Evolutionary conservation across 2,329 filamentous ascomycete genomes (phyloP).

Genomic region (Colletotrichum simmondsii): DNA sequence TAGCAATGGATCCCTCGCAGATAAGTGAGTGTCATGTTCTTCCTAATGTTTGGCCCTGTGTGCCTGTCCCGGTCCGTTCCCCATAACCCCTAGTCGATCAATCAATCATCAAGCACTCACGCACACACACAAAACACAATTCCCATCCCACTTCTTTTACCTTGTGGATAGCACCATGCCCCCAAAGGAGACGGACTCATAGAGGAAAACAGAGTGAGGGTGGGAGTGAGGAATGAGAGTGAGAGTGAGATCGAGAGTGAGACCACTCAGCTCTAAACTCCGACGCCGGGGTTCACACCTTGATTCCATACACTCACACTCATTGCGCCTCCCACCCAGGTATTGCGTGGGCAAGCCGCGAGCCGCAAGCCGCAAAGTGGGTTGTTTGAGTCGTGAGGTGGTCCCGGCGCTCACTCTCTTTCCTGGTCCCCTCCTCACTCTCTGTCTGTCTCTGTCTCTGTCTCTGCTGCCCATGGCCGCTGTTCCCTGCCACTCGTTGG

Average conservation of each 20-base stretch:
- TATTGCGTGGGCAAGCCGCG: neutral
- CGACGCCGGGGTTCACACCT: too few relatives aligned
- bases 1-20: slow-evolving; percentile 42
- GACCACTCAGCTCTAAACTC: too few relatives aligned
- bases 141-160: neutral
- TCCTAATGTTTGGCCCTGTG: neutral
- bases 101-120: slow-evolving; percentile 11
- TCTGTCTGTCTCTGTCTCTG: neutral
- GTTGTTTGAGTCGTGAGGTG: slow-evolving; percentile 4
- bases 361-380: neutral
- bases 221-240: too few relatives aligned
- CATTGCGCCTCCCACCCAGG: neutral
- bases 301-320: neutral
- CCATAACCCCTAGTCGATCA: slow-evolving; percentile 8
- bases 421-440: neutral
- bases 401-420: neutral
- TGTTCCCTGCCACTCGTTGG: neutral
- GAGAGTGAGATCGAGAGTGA: too few relatives aligned
- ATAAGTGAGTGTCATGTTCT: slow-evolving; percentile 45
- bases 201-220: too few relatives aligned
- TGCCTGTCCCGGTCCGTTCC: neutral
- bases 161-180: too few relatives aligned
- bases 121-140: neutral
- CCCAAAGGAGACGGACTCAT: too few relatives aligned
- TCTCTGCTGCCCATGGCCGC: neutral